Evolutionary conservation across 2,329 filamentous ascomycete species (phyloP), one percentile per base, ranked within the genome.

Genomic region (Scytalidium lignicola): DNA sequence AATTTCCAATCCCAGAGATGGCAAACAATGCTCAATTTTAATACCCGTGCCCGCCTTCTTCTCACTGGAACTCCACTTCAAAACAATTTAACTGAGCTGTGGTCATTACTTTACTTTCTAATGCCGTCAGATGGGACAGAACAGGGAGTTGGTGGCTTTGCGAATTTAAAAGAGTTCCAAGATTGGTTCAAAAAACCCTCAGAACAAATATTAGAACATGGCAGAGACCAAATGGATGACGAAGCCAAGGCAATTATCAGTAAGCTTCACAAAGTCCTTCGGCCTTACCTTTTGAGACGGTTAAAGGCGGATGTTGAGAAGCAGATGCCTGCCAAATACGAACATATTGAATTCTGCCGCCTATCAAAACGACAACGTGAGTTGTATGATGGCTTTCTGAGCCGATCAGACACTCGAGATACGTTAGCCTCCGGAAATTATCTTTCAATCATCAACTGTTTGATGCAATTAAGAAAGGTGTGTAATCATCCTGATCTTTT

Each of bases 401-500:
- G 89, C 28, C 84, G 91, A 49, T 86, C 86, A 3, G 90, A 96
- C 60, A 97, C 93, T 0, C 85, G 90, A 55, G 86, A 90, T 51
- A 96, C 91, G 0, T 74, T 99, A 17, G 82, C 89, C 2, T 95
- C 89, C 1, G 93, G 93, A 22, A 99, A 97, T 62, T 96, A 96
- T 65, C 82, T 99, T 55, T 96, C 90, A 17, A 96, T 99, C 65
- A 97, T 97, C 70, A 96, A 96, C 65, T 97, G 95, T 67, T 73
- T 99, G 46, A 96, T 99, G 90, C 93, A 96, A 65, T 75, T 99
- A 47, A 84, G 93, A 44, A 96, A 97, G 66, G 95, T 99, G 46
- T 99, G 93, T 76, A 99, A 99, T 59, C 93, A 99, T 63, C 95
- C 93, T 0, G 93, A 99, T 68, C 76, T 99, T 8, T 99, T 99